phyloP scores from a whole-genome alignment of 2,329 filamentous ascomycete species.

The Aspergillus cejpii region DNA sequence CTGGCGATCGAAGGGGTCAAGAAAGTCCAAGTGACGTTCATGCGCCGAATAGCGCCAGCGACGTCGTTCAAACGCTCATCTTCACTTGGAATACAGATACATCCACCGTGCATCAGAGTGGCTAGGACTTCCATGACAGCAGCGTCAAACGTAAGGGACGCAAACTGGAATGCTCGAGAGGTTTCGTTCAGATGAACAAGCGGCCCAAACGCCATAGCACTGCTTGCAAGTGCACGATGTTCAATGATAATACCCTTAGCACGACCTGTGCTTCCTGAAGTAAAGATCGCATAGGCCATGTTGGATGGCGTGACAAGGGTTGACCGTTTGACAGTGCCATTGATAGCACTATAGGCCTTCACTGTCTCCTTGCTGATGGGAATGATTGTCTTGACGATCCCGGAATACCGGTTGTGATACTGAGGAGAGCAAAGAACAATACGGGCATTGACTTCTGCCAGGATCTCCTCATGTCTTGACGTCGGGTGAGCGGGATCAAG shows the following conservation, averaged over 20 bases:
- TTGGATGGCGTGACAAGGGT: slow-evolving; percentile 18
- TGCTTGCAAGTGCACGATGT: slow-evolving; percentile 30
- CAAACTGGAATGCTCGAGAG: slow-evolving; percentile 39
- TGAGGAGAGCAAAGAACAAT: slow-evolving; percentile 31
- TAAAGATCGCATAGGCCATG: slow-evolving; percentile 34
- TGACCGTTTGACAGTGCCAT: slow-evolving; percentile 2
- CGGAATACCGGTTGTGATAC: slow-evolving; percentile 26
- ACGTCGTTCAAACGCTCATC: slow-evolving; percentile 45
- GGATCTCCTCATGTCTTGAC: slow-evolving; percentile 30
- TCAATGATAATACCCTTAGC: slow-evolving; percentile 36
- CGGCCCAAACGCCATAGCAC: slow-evolving; percentile 27
- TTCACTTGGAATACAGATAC: slow-evolving; percentile 44
- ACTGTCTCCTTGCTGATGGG: slow-evolving; percentile 30
- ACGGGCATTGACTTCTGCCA: slow-evolving; percentile 26
- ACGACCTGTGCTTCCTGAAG: slow-evolving; percentile 35
- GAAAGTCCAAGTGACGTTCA: slow-evolving; percentile 45
- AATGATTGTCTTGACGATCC: slow-evolving; percentile 27
- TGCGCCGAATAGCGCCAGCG: slow-evolving; percentile 42
- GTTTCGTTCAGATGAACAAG: slow-evolving; percentile 20
- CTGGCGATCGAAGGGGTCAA: slow-evolving; percentile 43
- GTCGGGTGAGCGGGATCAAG: slow-evolving; percentile 32
- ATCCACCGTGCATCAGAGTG: slow-evolving; percentile 40
- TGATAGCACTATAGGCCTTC: slow-evolving; percentile 21
- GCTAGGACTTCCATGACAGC: slow-evolving; percentile 37
- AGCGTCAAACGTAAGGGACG: slow-evolving; percentile 43